Evolutionary conservation across 2,329 filamentous ascomycete genomes (phyloP).

Genomic region (Fusarium albidum): DNA sequence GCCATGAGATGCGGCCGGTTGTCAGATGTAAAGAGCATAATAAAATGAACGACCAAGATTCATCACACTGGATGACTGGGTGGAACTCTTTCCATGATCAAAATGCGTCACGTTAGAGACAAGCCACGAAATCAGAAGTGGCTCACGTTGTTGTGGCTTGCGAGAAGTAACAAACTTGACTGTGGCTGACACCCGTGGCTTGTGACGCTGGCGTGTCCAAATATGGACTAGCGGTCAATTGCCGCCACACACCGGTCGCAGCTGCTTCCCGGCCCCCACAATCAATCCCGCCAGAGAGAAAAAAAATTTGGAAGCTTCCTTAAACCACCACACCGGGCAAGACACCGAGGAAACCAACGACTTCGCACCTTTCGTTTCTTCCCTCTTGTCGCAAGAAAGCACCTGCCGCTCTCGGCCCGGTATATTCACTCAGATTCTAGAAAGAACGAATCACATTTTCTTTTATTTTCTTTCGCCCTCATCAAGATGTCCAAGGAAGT

Average conservation of each 20-base stretch:
- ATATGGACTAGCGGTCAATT: constrained; percentile 15
- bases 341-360: constrained; percentile 43
- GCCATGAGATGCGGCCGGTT: no score
- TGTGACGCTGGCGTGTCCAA: background rate
- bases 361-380: constrained; percentile 37
- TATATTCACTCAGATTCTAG: constrained; percentile 35
- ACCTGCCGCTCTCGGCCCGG: constrained; percentile 40
- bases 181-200: constrained; percentile 11
- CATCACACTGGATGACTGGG: background rate
- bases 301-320: constrained; percentile 46
- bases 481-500: constrained; percentile 58
- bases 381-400: constrained; percentile 38
- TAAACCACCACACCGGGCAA: constrained; percentile 42
- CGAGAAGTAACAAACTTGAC: rapidly evolving
- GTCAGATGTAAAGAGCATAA: no score
- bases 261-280: constrained; percentile 42
- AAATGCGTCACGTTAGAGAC: no score
- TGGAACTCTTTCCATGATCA: background rate
- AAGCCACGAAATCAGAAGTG: background rate
- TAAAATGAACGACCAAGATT: no score
- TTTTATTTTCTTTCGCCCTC: no score
- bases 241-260: constrained; percentile 39
- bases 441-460: constrained; percentile 24
- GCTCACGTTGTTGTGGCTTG: constrained; percentile 4
- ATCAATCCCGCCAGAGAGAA: constrained; percentile 40